phyloP scores from a whole-genome alignment of 2,329 filamentous ascomycete genomes.

The Arthrobotrys pseudoclavata region DNA sequence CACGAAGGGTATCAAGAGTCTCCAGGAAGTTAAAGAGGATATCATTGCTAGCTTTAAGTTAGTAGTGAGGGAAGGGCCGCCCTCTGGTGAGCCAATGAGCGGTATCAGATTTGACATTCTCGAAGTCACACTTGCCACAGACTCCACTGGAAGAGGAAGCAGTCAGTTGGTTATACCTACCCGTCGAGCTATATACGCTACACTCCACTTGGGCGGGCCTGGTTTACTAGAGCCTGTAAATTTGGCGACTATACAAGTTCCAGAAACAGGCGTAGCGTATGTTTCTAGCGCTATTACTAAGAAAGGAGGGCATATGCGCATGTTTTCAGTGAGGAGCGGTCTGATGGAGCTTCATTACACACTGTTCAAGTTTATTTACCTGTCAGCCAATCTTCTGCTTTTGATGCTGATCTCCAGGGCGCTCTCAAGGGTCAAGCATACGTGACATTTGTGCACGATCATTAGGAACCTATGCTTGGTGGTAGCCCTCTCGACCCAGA shows the following conservation, averaged over 20 bases:
- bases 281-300: neutral
- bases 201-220: neutral
- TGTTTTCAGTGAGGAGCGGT: neutral
- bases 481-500: neutral
- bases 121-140: neutral
- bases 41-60: neutral
- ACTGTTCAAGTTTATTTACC: neutral
- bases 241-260: neutral
- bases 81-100: neutral
- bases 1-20: neutral
- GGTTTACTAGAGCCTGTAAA: neutral
- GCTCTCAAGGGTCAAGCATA: neutral
- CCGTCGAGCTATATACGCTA: neutral
- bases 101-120: neutral
- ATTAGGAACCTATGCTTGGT: neutral
- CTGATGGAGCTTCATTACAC: neutral
- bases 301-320: neutral
- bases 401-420: neutral
- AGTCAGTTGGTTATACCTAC: neutral
- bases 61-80: neutral
- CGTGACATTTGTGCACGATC: neutral
- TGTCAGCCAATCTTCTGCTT: neutral
- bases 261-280: neutral
- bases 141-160: neutral
- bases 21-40: neutral